Base-by-base conservation (phyloP, 2,329 filamentous ascomycete species). In the Pseudocercospora eumusae region DNA sequence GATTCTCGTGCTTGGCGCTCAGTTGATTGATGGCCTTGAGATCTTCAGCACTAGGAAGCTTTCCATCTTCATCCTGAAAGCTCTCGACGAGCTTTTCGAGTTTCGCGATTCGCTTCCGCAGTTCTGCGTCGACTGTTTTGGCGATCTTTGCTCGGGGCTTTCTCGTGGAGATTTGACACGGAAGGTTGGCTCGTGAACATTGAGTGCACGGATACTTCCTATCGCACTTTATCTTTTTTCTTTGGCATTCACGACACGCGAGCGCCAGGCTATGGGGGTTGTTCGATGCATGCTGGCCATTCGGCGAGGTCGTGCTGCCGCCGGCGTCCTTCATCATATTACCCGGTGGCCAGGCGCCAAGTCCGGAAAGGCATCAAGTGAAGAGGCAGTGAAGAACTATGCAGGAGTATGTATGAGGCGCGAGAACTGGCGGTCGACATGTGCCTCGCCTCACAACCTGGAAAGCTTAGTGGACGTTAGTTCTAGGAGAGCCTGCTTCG, bases 151-250 rank as follows among this genome's bases (percentile, higher is more conserved):
- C 63, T 20, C 66, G 61, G 10, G 66, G 66, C 50, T 68, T 68
- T 11, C 66, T 44, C 36, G 66, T 67, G 36, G 59, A 63, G 18
- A 56, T 33, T 4, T 65, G 59, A 28, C 66, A 68, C 15, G 60
- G 44, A 5, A 67, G 27, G 10, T 61, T 62, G 4, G 61, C 56
- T 25, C 65, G 60, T 15, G 58, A 60, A 49, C 66, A 68, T 54
- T 65, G 66, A 1, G 49, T 60, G 49, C 66, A 68, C 21, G 66
- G 66, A 47, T 64, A 66, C n/a, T 60, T 63, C 20, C 66, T 52
- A 40, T 67, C 63, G 53, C 66, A 68, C 42, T 65, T 66, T 36
- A 65, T 60, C 58, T 68, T 68, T 55, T 66, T 68, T n/a, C 65
- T 25, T 25, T 67, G 65, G 54, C 65, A 67, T 44, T 65, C 65